A percentile compares a stretch with the other conserved stretches of the same genome.
Conservation (phyloP, 2,329 filamentous ascomycete genomes). For the Curvularia eragrostidis region DNA sequence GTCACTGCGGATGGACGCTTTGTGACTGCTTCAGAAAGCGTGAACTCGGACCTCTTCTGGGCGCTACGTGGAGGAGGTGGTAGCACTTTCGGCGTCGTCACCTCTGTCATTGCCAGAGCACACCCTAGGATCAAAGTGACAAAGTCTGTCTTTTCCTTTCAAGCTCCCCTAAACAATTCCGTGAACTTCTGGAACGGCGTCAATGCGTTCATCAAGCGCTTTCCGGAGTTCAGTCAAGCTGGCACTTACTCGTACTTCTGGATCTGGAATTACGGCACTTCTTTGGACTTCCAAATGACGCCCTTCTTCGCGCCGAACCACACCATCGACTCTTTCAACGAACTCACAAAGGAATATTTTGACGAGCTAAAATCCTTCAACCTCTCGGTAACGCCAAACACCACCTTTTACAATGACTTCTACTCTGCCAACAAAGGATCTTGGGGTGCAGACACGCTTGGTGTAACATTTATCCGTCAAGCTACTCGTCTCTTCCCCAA, state of each 20-base stretch:
- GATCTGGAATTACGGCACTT: conserved; percentile 19
- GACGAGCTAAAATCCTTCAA: conserved; percentile 16
- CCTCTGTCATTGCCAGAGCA: conserved; percentile 21
- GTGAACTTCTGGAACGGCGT: conserved; percentile 32
- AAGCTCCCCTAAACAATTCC: conserved; percentile 20
- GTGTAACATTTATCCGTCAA: conserved; percentile 29
- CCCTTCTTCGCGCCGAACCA: conserved; percentile 26
- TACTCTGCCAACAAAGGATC: conserved; percentile 28
- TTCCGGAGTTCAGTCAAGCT: conserved; percentile 24
- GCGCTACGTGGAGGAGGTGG: conserved; percentile 22
- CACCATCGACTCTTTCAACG: conserved; percentile 21
- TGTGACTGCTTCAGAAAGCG: conserved; percentile 16
- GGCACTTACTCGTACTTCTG: conserved; percentile 30
- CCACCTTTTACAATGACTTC: conserved; percentile 22
- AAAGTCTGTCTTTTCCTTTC: conserved; percentile 37
- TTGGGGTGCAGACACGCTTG: conserved; percentile 39
- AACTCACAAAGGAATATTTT: conserved; percentile 21
- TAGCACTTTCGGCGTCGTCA: conserved; percentile 24
- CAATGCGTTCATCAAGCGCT: conserved; percentile 20
- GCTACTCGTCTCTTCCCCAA: conserved; percentile 28
- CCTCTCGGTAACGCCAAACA: conserved; percentile 26
- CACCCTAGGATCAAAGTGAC: conserved; percentile 29
- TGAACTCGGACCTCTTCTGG: conserved; percentile 28
- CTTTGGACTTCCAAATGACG: conserved; percentile 24
- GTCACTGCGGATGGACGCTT: conserved; percentile 18